These are phyloP conservation scores for Pulveroboletus ravenelii DNA, from an alignment of 768 basidiomycete genomes.

Conservation along the genomic window DNA sequence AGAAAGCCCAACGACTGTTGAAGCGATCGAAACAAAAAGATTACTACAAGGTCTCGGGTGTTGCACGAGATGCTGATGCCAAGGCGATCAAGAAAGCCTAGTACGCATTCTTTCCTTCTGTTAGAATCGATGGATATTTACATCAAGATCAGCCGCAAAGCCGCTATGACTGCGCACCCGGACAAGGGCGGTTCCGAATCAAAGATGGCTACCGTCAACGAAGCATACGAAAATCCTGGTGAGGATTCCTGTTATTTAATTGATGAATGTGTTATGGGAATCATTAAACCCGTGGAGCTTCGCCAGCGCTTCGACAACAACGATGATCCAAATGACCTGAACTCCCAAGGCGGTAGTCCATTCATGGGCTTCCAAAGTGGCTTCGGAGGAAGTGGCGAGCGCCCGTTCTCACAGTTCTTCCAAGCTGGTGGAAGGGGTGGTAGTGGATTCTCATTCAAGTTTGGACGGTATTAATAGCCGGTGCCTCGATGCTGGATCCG, in stretches of 20 bases:
- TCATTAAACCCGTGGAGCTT: conserved; percentile 48
- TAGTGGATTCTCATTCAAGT: conserved; percentile 35
- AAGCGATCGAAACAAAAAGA: conserved; percentile 92
- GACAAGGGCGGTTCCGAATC: conserved; percentile 93
- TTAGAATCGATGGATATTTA: background rate
- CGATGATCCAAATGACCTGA: conserved; percentile 93
- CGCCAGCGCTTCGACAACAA: conserved; percentile 86
- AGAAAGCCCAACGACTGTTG: conserved; percentile 77
- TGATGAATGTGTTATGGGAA: background rate
- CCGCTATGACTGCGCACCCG: conserved; percentile 83
- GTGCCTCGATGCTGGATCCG: background rate
- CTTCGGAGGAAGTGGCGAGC: conserved; percentile 32
- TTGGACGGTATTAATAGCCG: conserved; percentile 10
- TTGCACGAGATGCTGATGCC: conserved; percentile 82
- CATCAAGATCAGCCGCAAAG: conserved; percentile 53
- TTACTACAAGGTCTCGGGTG: conserved; percentile 93
- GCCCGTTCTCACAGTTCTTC: conserved; percentile 85
- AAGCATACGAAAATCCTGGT: conserved; percentile 91
- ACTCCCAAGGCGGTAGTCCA: conserved; percentile 52
- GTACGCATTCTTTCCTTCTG: conserved; percentile 23
- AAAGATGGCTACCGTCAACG: conserved; percentile 93
- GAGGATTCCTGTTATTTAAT: background rate
- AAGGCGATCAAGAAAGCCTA: conserved; percentile 93
- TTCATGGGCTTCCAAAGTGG: conserved; percentile 36
- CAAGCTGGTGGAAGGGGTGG: conserved; percentile 44